Evolutionary conservation across 2,329 filamentous ascomycete genomes (phyloP), one percentile per base, ranked within the genome.

Genomic region (Nemania diffusa): DNA sequence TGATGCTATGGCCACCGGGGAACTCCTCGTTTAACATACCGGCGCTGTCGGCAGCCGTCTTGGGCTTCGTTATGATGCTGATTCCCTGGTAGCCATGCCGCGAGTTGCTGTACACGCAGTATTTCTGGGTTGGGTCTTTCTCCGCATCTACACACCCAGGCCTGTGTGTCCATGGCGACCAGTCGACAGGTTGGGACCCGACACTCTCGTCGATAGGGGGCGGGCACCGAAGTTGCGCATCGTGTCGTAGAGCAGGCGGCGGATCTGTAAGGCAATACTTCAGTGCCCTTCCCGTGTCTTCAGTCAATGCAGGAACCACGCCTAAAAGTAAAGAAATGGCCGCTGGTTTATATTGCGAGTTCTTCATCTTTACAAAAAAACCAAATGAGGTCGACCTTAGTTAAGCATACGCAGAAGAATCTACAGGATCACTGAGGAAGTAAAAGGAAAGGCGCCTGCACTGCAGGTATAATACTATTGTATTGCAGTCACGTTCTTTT

Each of bases 11-110:
- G 2, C 60, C 60, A 5, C 60, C 56, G 13, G 51, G 61, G 34
- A 67, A 63, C 52, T 68, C 65, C 42, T 77, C 73, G 60, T 79
- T 72, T 1, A 80, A 64, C 32, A 77, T 71, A 2, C 73, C 65
- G 17, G 75, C 60, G 32, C 71, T 75, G 53, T 72, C 72, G 0
- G 78, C 77, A 0, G 78, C 78, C 8, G 71, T 73, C 57, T 78
- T 74, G 0, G 79, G 79, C 1, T 72, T 79, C 3, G 79, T 77
- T 58, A 81, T 72, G 40, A 81, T 67, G 57, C 77, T 79, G 58
- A 80, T 68, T 22, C 79, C 79, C n/a, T 72, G 68, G 15, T 73
- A 68, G 7, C 73, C 74, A 37, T 73, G 71, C 27, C 62, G 70
- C 15, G 73, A 72, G 55, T 75, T 75, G 15, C 69, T 74, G 46